These are phyloP conservation scores for Simmondsia chinensis DNA, from an alignment of 148 eudicot genomes.

Conservation along the genomic window DNA sequence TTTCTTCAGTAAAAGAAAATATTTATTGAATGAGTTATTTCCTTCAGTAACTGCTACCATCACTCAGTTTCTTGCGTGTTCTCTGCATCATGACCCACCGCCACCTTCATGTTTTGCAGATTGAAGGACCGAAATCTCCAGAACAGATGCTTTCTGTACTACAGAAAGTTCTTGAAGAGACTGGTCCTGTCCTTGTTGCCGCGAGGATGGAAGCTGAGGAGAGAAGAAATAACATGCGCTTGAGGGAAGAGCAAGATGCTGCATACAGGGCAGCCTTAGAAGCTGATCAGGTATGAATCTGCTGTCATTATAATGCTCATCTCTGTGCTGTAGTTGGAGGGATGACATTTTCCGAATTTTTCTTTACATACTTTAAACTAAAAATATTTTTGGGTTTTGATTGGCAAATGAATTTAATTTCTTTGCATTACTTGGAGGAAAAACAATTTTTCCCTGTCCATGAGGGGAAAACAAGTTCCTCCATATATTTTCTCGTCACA, in stretches of 20 bases:
- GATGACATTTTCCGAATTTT: no score
- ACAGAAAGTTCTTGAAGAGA: constrained; percentile 91
- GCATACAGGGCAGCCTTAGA: constrained; percentile 92
- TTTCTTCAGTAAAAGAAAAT: no score
- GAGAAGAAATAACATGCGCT: constrained; percentile 65
- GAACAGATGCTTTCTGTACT: constrained; percentile 67
- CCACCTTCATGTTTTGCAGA: constrained; percentile 27
- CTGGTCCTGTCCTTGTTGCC: constrained; percentile 78
- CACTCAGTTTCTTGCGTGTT: no score
- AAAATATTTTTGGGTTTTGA: no score
- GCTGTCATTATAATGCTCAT: background rate
- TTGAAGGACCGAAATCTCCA: constrained; percentile 89
- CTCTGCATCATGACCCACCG: background rate
- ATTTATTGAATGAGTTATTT: no score
- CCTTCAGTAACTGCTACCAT: no score
- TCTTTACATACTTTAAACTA: no score
- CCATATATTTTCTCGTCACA: no score
- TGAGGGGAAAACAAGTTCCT: no score
- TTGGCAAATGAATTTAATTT: no score
- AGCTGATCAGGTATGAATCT: constrained; percentile 78
- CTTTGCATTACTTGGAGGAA: no score
- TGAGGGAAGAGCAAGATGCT: constrained; percentile 99
- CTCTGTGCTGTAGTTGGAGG: background rate
- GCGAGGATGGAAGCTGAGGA: constrained; percentile 98
- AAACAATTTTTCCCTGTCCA: no score